These are phyloP conservation scores for Dictyostelium brefeldianum DNA, from an alignment of 78 protist species.

Conservation along the genomic window DNA sequence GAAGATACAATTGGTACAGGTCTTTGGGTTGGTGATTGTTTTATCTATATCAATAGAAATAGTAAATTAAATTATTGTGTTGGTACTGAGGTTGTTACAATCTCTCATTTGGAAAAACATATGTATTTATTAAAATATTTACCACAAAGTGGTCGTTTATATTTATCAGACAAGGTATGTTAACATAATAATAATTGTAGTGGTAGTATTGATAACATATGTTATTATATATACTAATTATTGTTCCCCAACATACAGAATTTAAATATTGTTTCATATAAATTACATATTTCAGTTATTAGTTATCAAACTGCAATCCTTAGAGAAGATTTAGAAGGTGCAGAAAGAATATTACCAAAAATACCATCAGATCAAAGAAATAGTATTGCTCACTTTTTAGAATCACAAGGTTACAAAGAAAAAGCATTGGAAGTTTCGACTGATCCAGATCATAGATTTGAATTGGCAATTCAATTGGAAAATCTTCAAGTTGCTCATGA, in stretches of 20 bases:
- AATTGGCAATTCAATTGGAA: conserved; percentile 94
- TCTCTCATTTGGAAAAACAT: conserved; percentile 91
- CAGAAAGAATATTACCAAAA: conserved; percentile 85
- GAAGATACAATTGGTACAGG: conserved; percentile 87
- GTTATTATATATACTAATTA: too few species aligned
- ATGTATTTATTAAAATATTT: conserved; percentile 92
- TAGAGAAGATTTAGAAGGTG: conserved; percentile 91
- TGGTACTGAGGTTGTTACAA: conserved; percentile 95
- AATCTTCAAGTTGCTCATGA: conserved; percentile 86
- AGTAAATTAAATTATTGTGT: conserved; percentile 95
- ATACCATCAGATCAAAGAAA: conserved; percentile 89
- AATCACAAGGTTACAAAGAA: conserved; percentile 88
- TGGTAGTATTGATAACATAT: not conserved
- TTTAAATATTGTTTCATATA: conserved; percentile 65
- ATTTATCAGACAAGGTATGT: conserved; percentile 89
- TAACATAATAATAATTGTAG: not conserved
- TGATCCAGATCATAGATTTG: conserved; percentile 96
- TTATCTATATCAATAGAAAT: conserved; percentile 92
- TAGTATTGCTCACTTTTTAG: conserved; percentile 95
- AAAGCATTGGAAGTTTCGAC: conserved; percentile 93
- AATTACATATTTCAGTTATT: conserved; percentile 88
- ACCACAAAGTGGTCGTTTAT: conserved; percentile 91
- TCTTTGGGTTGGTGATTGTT: conserved; percentile 98
- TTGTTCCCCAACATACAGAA: not conserved
- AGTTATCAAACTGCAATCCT: conserved; percentile 95